Percentiles rank a stretch among this genome's conserved stretches.
Conservation (phyloP, 1,284 basidiomycete genomes). For the Papiliotrema nemorosa region DNA sequence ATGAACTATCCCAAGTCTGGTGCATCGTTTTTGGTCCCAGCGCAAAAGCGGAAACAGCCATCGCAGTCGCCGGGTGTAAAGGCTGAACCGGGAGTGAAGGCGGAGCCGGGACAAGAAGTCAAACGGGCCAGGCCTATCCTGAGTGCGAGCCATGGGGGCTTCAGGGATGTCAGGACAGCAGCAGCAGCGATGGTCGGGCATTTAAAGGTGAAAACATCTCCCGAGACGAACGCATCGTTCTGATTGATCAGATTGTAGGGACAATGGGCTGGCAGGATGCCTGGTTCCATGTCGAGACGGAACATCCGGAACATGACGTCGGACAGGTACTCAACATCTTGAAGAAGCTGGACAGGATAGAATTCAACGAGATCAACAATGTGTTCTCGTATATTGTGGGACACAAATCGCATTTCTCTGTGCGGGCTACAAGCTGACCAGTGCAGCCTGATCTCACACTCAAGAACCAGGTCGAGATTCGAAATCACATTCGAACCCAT, state of each 20-base stretch:
- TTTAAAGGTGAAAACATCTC: not conserved
- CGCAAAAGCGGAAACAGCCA: too few species aligned
- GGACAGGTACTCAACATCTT: conserved; percentile 34
- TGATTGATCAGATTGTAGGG: conserved; percentile 16
- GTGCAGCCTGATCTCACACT: conserved; percentile 39
- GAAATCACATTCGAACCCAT: conserved; percentile 40
- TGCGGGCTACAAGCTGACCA: not conserved
- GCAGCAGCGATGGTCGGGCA: not conserved
- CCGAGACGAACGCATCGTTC: not conserved
- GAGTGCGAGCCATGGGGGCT: not conserved
- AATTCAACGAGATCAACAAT: conserved; percentile 40
- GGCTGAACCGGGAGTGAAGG: too few species aligned
- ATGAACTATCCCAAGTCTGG: too few species aligned
- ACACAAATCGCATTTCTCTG: conserved; percentile 1
- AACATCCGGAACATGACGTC: conserved; percentile 28
- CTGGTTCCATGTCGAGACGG: conserved; percentile 32
- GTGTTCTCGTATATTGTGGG: conserved; percentile 44
- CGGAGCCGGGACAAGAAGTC: too few species aligned
- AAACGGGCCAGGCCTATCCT: too few species aligned
- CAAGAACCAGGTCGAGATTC: conserved; percentile 29
- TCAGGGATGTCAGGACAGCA: not conserved
- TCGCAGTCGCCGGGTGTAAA: too few species aligned
- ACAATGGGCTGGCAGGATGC: conserved; percentile 35
- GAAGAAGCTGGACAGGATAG: conserved; percentile 38
- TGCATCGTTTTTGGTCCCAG: too few species aligned